Percentiles rank a stretch among this genome's conserved stretches.
phyloP scores from a whole-genome alignment of 202 grass and related monocot species.

The Dendrocalamus latiflorus region DNA sequence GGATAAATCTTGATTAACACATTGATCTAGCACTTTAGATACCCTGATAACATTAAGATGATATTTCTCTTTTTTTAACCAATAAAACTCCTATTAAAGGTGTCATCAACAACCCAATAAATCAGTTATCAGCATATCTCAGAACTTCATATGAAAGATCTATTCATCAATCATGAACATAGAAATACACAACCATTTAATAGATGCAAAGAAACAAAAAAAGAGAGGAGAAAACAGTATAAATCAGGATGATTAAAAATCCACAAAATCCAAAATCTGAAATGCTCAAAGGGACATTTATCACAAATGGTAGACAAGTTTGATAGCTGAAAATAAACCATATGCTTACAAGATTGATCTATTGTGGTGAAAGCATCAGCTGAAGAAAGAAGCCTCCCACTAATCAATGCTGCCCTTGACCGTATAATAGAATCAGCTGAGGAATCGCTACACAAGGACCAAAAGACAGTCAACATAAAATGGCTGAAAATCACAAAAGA shows the following conservation, averaged over 20 bases:
- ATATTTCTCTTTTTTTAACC: neutral
- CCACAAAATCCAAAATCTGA: neutral
- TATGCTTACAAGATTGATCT: slow-evolving; percentile 60
- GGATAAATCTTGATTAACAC: slow-evolving; percentile 22
- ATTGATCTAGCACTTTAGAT: neutral
- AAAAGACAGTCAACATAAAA: neutral
- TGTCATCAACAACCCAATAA: neutral
- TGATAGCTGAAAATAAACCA: slow-evolving; percentile 6
- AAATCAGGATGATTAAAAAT: too few relatives aligned
- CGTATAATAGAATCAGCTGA: slow-evolving; percentile 64
- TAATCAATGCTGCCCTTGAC: slow-evolving; percentile 77
- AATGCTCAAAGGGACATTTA: neutral
- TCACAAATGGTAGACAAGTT: neutral
- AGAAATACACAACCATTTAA: too few relatives aligned
- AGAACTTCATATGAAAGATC: too few relatives aligned
- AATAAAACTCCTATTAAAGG: neutral
- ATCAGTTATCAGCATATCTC: too few relatives aligned
- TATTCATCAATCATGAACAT: too few relatives aligned
- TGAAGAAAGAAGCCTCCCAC: slow-evolving; percentile 86
- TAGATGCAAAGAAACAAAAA: too few relatives aligned
- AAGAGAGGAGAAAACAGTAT: too few relatives aligned
- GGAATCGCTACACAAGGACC: slow-evolving; percentile 50
- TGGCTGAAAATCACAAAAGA: slow-evolving; percentile 10
- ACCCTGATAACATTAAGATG: neutral
- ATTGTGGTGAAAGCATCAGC: slow-evolving; percentile 47